Base-by-base conservation (phyloP, 2,329 filamentous ascomycete genomes). In the Fusarium incarnatum region DNA sequence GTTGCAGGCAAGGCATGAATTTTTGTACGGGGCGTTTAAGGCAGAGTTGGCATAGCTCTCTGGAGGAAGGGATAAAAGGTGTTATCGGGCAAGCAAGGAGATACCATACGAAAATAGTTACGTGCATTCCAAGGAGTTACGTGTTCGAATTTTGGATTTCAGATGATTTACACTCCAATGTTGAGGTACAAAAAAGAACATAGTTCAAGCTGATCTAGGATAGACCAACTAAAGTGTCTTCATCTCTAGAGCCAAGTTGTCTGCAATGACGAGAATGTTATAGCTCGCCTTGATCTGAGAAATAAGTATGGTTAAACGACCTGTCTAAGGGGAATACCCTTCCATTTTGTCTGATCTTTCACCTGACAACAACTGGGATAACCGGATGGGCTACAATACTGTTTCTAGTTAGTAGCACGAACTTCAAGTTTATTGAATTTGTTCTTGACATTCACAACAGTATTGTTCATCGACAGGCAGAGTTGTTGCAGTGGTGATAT, bases 51-150 rank as follows among this genome's bases (percentile, higher is more conserved):
- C 23, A 54, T 48, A 56, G 32, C 54, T 52, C 56, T 52, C 47
- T 64, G 50, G 30, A 40, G 6, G 45, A 49, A 30, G 50, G 50
- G 27, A 22, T 37, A 60, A 62, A 63, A 42, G 59, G 61, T 73
- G 60, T 67, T 75, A 41, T 60, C 23, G 45, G 68, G 44, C n/a
- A 60, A 11, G 34, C 23, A 53, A 53, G 30, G 15, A 70, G 73
- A 75, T 75, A 74, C 71, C 73, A 74, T 58, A 47, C 64, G 55
- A 30, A 60, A 59, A 46, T 40, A 56, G 56, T 59, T 66, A 25
- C n/a, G 20, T 25, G 54, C 44, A 56, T 56, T 30, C 25, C 27
- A 48, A 34, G 54, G 54, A 48, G 54, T 56, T 50, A 50, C 30
- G 22, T 49, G 28, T 56, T 56, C 34, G 34, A 28, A 20, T 49